phyloP scores from a whole-genome alignment of 2,329 filamentous ascomycete species.

The Cercospora beticola region DNA sequence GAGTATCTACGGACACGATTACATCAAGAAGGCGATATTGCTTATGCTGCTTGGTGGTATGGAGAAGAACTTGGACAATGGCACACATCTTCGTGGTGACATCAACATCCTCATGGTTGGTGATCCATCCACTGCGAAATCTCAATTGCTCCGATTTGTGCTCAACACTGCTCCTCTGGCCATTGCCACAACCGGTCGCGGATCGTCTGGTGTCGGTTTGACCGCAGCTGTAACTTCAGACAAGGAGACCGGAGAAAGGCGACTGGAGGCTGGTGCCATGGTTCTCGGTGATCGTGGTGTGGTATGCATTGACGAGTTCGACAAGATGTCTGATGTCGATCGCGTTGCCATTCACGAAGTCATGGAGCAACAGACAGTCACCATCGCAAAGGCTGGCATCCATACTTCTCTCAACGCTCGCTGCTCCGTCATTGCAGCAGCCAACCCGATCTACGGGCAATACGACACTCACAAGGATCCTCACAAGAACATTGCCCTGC shows the following conservation, averaged over 20 bases:
- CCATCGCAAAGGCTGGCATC: constrained; percentile 97
- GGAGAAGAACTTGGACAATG: constrained; percentile 98
- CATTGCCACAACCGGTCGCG: constrained; percentile 91
- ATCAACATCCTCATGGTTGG: constrained; percentile 99
- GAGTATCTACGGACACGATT: constrained; percentile 94
- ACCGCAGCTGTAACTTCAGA: constrained; percentile 95
- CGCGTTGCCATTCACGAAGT: constrained; percentile 99
- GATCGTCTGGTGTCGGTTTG: constrained; percentile 95
- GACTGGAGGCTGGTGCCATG: constrained; percentile 97
- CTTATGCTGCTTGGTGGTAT: constrained; percentile 93
- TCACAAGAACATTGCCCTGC: constrained; percentile 96
- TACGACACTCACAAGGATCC: constrained; percentile 99
- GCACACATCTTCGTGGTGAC: constrained; percentile 94
- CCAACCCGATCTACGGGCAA: constrained; percentile 96
- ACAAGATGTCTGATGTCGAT: constrained; percentile 99
- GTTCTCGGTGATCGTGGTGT: constrained; percentile 95
- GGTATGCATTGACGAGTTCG: constrained; percentile 98
- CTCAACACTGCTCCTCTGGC: constrained; percentile 94
- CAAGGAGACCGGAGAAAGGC: constrained; percentile 93
- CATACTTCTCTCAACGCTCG: constrained; percentile 96
- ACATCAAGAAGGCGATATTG: constrained; percentile 96
- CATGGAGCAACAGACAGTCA: constrained; percentile 99
- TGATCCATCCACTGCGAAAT: constrained; percentile 97
- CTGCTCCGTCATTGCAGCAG: constrained; percentile 93
- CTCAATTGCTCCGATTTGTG: constrained; percentile 94